A percentile compares a stretch with the other conserved stretches of the same genome.
Evolutionary conservation across 495 filamentous ascomycete species (phyloP).

Genomic region (Apodospora peruviana): DNA sequence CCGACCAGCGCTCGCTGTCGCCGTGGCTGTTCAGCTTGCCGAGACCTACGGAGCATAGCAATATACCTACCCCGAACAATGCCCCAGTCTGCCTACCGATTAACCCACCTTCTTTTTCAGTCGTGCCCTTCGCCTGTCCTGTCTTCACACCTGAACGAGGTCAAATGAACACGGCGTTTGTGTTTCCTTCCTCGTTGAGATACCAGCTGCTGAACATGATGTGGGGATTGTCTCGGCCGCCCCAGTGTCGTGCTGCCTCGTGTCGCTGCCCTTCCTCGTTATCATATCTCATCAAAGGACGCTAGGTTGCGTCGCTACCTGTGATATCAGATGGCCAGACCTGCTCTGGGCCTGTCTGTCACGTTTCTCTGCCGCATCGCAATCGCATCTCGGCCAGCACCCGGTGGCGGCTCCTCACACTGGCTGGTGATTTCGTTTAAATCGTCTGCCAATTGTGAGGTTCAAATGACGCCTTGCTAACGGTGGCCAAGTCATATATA

Average conservation of each 20-base stretch:
- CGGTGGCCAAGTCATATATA: conserved; percentile 20
- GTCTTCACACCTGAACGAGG: not conserved
- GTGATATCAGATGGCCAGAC: no score
- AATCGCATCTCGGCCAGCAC: not conserved
- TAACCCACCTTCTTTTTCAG: not conserved
- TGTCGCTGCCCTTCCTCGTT: not conserved
- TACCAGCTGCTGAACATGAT: conserved; percentile 3
- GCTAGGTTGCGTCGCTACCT: no score
- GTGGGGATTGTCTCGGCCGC: conserved; percentile 6
- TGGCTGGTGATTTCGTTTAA: conserved; percentile 24
- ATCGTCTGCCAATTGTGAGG: conserved; percentile 22
- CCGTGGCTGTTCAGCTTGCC: not conserved
- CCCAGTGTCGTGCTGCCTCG: conserved; percentile 1
- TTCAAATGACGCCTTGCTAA: conserved; percentile 17
- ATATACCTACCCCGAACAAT: not conserved
- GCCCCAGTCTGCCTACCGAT: not conserved
- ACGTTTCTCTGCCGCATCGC: no score
- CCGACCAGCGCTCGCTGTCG: not conserved
- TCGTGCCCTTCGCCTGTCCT: not conserved
- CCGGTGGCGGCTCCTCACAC: conserved; percentile 5
- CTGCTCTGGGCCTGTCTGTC: no score
- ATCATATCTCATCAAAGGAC: not conserved
- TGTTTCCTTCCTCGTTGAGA: conserved; percentile 8
- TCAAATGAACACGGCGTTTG: conserved; percentile 6
- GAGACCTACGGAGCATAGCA: not conserved